Evolutionary conservation across 345 rosid species (phyloP), one percentile per base, ranked within the genome.

Genomic region (Kandelia obovata): DNA sequence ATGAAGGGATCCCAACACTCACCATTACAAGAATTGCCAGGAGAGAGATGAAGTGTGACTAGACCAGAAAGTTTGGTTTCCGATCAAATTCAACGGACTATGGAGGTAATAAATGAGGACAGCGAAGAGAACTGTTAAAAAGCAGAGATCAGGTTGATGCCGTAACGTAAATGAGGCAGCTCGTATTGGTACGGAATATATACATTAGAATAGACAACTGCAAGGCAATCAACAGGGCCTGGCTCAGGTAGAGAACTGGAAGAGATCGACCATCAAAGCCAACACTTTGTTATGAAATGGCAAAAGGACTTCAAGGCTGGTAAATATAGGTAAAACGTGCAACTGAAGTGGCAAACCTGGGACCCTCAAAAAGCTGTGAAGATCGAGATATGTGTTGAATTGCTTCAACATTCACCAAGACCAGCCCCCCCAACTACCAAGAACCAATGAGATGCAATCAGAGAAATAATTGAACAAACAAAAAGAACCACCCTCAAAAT

Each of bases 21-120:
- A 63, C 26, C 90, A 84, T 84, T 67, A 27, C 65, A 52, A 58
- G 31, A 67, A 32, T 30, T 8, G 23, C 49, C 49, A 43, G 49
- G 6, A 28, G 32, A 16, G 2, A 23, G 67, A 52, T 25, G 21
- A 21, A 16, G 15, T 4, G 53, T 9, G 60, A 69, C 64, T 62
- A 27, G 21, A 63, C 61, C 5, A 20, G 16, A 28, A 37, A 68
- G 10, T 26, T 21, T 15, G 71, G 28, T 6, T 19, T 11, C 28
- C 6, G n/a, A 62, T 37, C 32, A 21, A 53, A 32, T 47, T 3
- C 46, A 59, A 47, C 11, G 8, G 28, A 62, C 49, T 11, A 31
- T 13, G 16, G 3, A 39, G 16, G 47, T 43, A 15, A 43, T 43
- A 13, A 43, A 43, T 43, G 49, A 43, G 49, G 49, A 43, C 5